Percentiles rank a stretch among this genome's conserved stretches.
phyloP scores from a whole-genome alignment of 495 filamentous ascomycete species.

The Monascus purpureus region DNA sequence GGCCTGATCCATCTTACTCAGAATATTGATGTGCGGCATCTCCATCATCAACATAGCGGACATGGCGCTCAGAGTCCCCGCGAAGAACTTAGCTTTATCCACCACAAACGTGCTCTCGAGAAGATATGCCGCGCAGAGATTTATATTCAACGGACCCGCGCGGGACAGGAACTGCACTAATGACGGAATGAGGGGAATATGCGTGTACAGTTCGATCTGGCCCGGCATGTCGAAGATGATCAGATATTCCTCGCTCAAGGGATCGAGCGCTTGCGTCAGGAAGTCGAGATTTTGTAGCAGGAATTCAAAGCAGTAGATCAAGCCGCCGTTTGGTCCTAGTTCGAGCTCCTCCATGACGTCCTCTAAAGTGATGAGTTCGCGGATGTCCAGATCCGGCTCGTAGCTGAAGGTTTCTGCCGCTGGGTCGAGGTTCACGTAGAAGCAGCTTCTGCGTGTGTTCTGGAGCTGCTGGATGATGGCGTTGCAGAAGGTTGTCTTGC shows the following conservation, averaged over 20 bases:
- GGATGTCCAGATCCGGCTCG: slow-evolving; percentile 90
- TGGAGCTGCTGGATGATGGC: slow-evolving; percentile 84
- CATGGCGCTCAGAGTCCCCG: slow-evolving; percentile 90
- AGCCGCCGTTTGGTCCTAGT: slow-evolving; percentile 84
- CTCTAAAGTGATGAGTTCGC: slow-evolving; percentile 85
- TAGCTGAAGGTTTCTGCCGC: slow-evolving; percentile 88
- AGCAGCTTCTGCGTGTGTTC: slow-evolving; percentile 75
- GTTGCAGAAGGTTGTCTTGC: slow-evolving; percentile 92
- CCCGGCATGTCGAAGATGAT: slow-evolving; percentile 98
- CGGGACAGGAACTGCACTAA: slow-evolving; percentile 69
- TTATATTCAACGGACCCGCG: slow-evolving; percentile 70
- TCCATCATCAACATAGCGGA: slow-evolving; percentile 97
- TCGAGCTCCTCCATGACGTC: slow-evolving; percentile 98
- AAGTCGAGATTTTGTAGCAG: slow-evolving; percentile 94
- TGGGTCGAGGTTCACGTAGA: slow-evolving; percentile 97
- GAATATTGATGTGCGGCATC: slow-evolving; percentile 84
- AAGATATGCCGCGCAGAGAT: slow-evolving; percentile 87
- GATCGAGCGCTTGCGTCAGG: slow-evolving; percentile 72
- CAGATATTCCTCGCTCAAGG: slow-evolving; percentile 83
- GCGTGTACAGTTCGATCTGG: slow-evolving; percentile 97
- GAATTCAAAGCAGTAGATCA: slow-evolving; percentile 95
- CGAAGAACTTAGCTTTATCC: slow-evolving; percentile 93
- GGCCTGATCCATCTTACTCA: slow-evolving; percentile 94
- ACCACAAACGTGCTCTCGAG: slow-evolving; percentile 91
- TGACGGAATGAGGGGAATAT: slow-evolving; percentile 82